These are phyloP conservation scores for Saccharomycopsis fermentans DNA, from an alignment of 805 yeast genomes.

Conservation along the genomic window DNA sequence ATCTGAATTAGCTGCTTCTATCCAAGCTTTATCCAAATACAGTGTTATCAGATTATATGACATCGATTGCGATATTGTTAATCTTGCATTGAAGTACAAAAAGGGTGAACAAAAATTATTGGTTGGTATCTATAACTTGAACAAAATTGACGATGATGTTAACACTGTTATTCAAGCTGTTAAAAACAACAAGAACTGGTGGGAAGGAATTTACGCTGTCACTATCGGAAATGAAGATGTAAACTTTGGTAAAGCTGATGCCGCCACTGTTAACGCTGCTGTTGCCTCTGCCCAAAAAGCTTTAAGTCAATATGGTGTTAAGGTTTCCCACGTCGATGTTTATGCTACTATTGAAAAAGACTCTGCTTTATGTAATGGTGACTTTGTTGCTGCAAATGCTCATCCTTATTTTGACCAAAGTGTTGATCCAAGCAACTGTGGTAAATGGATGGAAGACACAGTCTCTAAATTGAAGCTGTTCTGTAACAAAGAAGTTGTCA, in stretches of 20 bases:
- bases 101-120: constrained; percentile 54
- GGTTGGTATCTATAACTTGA: constrained; percentile 60
- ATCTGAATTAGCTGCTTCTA: constrained; percentile 46
- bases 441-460: constrained; percentile 80
- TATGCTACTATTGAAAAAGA: constrained; percentile 87
- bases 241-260: constrained; percentile 69
- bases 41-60: constrained; percentile 69
- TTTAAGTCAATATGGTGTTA: constrained; percentile 74
- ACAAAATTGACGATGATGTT: constrained; percentile 44
- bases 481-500: constrained; percentile 68
- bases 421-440: constrained; percentile 68
- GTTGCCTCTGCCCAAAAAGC: constrained; percentile 47
- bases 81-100: constrained; percentile 58
- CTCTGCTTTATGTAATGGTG: constrained; percentile 87
- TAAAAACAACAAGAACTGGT: constrained; percentile 46
- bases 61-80: constrained; percentile 77
- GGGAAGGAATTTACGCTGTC: constrained; percentile 54
- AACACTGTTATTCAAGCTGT: constrained; percentile 49
- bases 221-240: constrained; percentile 96
- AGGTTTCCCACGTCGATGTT: constrained; percentile 89
- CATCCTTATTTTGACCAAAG: constrained; percentile 93
- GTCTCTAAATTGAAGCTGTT: constrained; percentile 79
- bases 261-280: constrained; percentile 40
- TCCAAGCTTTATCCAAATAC: constrained; percentile 42
- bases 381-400: constrained; percentile 93